Base-by-base conservation (phyloP, 805 yeast species). In the Nakazawaea molendinolei region DNA sequence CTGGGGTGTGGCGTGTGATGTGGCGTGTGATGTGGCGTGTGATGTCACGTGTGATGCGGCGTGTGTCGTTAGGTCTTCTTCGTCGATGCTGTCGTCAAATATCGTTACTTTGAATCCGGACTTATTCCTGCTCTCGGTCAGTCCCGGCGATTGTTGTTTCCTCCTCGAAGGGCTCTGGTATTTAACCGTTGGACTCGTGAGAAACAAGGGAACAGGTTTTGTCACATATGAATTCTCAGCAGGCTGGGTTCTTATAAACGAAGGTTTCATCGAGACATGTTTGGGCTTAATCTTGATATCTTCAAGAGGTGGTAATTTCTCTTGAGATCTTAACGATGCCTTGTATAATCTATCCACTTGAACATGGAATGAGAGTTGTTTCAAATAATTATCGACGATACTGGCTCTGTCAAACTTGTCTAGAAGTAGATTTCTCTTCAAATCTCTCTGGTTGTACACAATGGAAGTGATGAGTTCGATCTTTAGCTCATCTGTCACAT, bases 281-380 rank as follows among this genome's bases (percentile, higher is more conserved):
- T 25, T 21, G 16, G 38, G 17, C 37, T 40, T 17, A 33, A 26
- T 12, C 33, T 34, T 13, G 52, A 45, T 27, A 38, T 38, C 30
- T 24, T 24, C n/a, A 44, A 48, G 4, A 40, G 34, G 34, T 44
- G n/a, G 5, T 18, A 23, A 14, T 20, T 16, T n/a, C 20, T 25
- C 34, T 26, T 40, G 53, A 2, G 55, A 40, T 31, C 43, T 48
- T 30, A 67, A 38, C 17, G 64, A 52, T 3, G 76, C 79, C 46
- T 69, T 71, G 52, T 69, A 79, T 8, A 81, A 70, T 33, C 89
- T 56, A 8, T 72, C 74, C n/a, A 78, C 72, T 54, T 81, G 89
- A 12, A 79, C 74, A 38, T 71, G 66, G 36, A 74, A 68, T 12
- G 84, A 83, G 32, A 80, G 47, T 31, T 58, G 65, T 15, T 56